Percentiles rank a stretch among this genome's conserved stretches.
phyloP scores from a whole-genome alignment of 192 early-diverging fungal species.

The Gryganskiella cystojenkinii region DNA sequence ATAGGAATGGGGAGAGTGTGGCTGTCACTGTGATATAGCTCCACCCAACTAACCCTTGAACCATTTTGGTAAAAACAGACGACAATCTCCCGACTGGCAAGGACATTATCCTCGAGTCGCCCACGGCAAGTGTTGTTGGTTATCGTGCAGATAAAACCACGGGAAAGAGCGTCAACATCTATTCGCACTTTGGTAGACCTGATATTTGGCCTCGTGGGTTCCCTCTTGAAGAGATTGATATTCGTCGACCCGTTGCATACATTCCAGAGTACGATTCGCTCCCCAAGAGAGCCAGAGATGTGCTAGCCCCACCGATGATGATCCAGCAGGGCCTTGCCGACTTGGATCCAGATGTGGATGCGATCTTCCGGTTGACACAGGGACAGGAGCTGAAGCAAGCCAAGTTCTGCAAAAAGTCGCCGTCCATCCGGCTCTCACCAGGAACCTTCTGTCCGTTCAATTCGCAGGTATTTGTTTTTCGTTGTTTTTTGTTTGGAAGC shows the following conservation, averaged over 20 bases:
- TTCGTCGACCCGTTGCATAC: not conserved
- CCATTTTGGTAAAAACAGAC: no score
- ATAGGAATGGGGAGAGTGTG: no score
- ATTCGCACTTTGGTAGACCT: constrained; percentile 3
- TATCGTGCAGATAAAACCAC: not conserved
- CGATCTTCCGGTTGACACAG: constrained; percentile 7
- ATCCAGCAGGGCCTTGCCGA: constrained; percentile 10
- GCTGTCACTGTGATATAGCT: no score
- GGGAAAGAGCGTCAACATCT: constrained; percentile 5
- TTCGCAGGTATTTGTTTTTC: constrained; percentile 9
- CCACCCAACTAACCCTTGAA: no score
- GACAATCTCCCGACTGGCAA: no score
- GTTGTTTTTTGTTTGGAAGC: no score
- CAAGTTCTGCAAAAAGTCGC: constrained; percentile 6
- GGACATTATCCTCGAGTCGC: no score
- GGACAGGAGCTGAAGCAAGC: constrained; percentile 5
- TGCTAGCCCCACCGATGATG: constrained; percentile 4
- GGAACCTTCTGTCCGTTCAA: constrained; percentile 7
- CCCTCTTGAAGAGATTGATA: constrained; percentile 1
- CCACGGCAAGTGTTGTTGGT: constrained; percentile 1
- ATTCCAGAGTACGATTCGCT: constrained; percentile 3
- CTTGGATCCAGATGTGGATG: constrained; percentile 6
- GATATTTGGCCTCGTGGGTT: constrained; percentile 7
- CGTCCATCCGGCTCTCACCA: not conserved
- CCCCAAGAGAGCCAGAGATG: not conserved